A percentile compares a stretch with the other conserved stretches of the same genome.
Conservation (phyloP, 495 filamentous ascomycete genomes). For the Collariella sp. region DNA sequence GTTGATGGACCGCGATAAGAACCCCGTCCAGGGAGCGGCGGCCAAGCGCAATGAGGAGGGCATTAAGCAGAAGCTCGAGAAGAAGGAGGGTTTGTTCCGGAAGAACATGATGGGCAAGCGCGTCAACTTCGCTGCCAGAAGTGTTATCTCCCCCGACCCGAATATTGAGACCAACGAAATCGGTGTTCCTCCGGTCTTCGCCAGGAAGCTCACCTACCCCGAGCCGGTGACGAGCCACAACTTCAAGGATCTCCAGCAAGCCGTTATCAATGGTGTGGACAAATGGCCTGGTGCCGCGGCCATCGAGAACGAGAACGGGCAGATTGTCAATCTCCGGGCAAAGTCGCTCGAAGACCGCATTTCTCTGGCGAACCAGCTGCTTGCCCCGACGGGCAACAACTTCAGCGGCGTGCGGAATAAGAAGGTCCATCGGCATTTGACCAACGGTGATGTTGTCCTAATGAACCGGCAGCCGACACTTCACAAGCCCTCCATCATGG, state of each 20-base stretch:
- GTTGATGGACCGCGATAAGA: conserved; percentile 78
- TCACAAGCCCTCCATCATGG: conserved; percentile 99
- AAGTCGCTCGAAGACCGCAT: conserved; percentile 80
- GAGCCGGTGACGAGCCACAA: conserved; percentile 97
- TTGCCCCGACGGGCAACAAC: conserved; percentile 73
- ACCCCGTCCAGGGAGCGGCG: conserved; percentile 65
- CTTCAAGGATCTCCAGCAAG: conserved; percentile 87
- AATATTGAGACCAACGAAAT: conserved; percentile 99
- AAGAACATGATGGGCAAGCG: conserved; percentile 99
- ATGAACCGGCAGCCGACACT: conserved; percentile 99
- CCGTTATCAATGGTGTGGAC: conserved; percentile 90
- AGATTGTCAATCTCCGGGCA: conserved; percentile 75
- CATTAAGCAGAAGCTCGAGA: conserved; percentile 96
- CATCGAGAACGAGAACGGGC: conserved; percentile 91
- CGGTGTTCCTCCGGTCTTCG: conserved; percentile 94
- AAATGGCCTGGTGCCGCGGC: conserved; percentile 91
- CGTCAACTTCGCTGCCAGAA: conserved; percentile 95
- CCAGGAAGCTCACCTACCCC: conserved; percentile 90
- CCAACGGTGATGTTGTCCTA: conserved; percentile 90
- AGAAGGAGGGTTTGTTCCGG: conserved; percentile 96
- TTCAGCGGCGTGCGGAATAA: conserved; percentile 77
- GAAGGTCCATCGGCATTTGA: conserved; percentile 93
- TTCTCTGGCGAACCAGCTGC: conserved; percentile 80
- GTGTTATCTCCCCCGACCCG: conserved; percentile 96
- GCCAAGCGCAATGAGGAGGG: conserved; percentile 65